Evolutionary conservation across 257 asterid genomes (phyloP).

Genomic region (Gardenia jasminoides): DNA sequence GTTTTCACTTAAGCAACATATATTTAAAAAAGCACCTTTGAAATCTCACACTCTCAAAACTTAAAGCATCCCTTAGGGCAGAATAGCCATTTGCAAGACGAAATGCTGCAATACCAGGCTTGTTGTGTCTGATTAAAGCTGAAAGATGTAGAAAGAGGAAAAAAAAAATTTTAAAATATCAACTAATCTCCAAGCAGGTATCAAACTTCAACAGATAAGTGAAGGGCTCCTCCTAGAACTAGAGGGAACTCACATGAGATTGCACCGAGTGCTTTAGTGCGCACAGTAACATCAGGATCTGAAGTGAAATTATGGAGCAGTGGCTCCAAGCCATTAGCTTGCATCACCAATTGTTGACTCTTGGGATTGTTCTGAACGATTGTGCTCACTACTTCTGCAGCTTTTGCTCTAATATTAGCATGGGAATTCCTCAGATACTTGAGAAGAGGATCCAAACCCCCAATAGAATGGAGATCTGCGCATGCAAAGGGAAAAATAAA

Average conservation of each 20-base stretch:
- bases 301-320: constrained; percentile 65
- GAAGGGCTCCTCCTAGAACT: not conserved
- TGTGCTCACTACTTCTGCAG: constrained; percentile 90
- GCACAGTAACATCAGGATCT: constrained; percentile 71
- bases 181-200: not conserved
- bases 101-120: constrained; percentile 71
- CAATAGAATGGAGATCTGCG: constrained; percentile 82
- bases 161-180: constrained; percentile 11
- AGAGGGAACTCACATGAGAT: constrained; percentile 60
- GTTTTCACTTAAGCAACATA: not conserved
- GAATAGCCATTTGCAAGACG: constrained; percentile 83
- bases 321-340: constrained; percentile 78
- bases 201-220: not conserved
- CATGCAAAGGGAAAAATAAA: constrained; percentile 7
- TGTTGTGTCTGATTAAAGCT: constrained; percentile 85
- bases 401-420: constrained; percentile 84
- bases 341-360: constrained; percentile 87
- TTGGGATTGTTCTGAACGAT: constrained; percentile 89
- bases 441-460: constrained; percentile 83
- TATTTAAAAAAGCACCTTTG: constrained; percentile 48
- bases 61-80: constrained; percentile 67
- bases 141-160: constrained; percentile 14
- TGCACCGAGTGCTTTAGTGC: constrained; percentile 87
- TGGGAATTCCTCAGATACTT: constrained; percentile 62
- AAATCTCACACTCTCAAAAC: constrained; percentile 63